phyloP scores from a whole-genome alignment of 768 basidiomycete genomes.

The Mycena galericulata region DNA sequence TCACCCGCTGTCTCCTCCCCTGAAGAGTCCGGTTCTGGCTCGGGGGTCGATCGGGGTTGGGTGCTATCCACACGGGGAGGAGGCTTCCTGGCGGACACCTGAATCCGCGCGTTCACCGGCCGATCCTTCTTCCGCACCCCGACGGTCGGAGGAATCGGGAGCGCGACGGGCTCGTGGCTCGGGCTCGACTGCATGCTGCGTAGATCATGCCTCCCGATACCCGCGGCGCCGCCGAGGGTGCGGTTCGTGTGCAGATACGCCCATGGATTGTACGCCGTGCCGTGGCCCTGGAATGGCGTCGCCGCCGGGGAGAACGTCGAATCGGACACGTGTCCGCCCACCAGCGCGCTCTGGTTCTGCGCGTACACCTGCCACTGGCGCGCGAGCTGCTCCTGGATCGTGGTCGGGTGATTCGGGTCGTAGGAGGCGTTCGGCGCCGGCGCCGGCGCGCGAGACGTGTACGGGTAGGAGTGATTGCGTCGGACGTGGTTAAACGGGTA shows the following conservation, averaged over 20 bases:
- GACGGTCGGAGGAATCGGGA: constrained; percentile 64
- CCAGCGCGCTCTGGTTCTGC: constrained; percentile 63
- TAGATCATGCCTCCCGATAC: constrained; percentile 33
- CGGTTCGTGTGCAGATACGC: constrained; percentile 72
- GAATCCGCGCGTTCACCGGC: constrained; percentile 38
- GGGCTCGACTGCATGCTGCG: constrained; percentile 78
- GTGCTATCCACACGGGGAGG: constrained; percentile 87
- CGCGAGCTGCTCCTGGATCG: constrained; percentile 77
- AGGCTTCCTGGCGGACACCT: constrained; percentile 59
- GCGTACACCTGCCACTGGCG: constrained; percentile 86
- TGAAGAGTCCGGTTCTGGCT: constrained; percentile 78
- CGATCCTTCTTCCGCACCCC: constrained; percentile 56
- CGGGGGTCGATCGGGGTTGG: constrained; percentile 66
- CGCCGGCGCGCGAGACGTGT: constrained; percentile 46
- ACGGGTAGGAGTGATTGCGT: constrained; percentile 58
- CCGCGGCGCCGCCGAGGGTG: constrained; percentile 52
- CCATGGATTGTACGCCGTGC: constrained; percentile 73
- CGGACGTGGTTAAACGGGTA: constrained; percentile 82
- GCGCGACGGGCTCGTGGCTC: constrained; percentile 71
- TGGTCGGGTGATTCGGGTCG: constrained; percentile 57
- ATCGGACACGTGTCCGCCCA: constrained; percentile 67
- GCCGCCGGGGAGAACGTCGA: constrained; percentile 83
- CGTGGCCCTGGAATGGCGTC: constrained; percentile 72
- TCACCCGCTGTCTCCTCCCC: constrained; percentile 88
- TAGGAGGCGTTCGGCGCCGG: constrained; percentile 48